Percentiles rank a stretch among this genome's conserved stretches.
These are phyloP conservation scores for Hypericum androsaemum DNA, from an alignment of 345 rosid genomes.

Conservation along the genomic window DNA sequence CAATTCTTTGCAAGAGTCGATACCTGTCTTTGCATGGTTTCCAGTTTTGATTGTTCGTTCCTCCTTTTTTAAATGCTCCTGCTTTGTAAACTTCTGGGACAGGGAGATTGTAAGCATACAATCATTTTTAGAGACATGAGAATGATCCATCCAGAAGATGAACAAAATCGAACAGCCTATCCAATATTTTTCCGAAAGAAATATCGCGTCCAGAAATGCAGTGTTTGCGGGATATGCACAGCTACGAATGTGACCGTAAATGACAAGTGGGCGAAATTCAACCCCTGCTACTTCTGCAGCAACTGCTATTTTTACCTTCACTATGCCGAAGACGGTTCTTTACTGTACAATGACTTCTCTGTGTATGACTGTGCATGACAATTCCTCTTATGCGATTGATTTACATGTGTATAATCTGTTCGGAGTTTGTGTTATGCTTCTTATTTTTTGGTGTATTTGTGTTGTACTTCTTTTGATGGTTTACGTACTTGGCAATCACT, in stretches of 20 bases:
- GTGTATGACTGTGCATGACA: conserved; percentile 58
- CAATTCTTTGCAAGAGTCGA: background rate
- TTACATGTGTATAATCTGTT: no score
- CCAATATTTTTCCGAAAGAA: conserved; percentile 51
- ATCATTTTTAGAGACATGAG: conserved; percentile 80
- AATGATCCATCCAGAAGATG: conserved; percentile 63
- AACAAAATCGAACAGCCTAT: conserved; percentile 53
- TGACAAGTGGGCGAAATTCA: conserved; percentile 61
- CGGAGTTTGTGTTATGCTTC: no score
- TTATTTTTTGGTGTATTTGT: no score
- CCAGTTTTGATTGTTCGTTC: background rate
- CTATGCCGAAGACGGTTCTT: conserved; percentile 28
- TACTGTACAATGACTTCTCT: conserved; percentile 31
- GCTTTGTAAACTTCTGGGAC: background rate
- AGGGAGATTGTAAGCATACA: conserved; percentile 90
- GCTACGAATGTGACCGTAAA: conserved; percentile 51
- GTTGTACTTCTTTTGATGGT: no score
- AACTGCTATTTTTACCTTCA: conserved; percentile 60
- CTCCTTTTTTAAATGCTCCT: background rate
- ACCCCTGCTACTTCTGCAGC: conserved; percentile 72
- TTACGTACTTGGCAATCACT: no score
- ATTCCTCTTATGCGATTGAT: no score
- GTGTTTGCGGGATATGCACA: conserved; percentile 48
- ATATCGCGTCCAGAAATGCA: conserved; percentile 45
- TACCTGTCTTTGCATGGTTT: background rate